Evolutionary conservation across 345 rosid genomes (phyloP).

Genomic region (Eucalyptus caleyi): DNA sequence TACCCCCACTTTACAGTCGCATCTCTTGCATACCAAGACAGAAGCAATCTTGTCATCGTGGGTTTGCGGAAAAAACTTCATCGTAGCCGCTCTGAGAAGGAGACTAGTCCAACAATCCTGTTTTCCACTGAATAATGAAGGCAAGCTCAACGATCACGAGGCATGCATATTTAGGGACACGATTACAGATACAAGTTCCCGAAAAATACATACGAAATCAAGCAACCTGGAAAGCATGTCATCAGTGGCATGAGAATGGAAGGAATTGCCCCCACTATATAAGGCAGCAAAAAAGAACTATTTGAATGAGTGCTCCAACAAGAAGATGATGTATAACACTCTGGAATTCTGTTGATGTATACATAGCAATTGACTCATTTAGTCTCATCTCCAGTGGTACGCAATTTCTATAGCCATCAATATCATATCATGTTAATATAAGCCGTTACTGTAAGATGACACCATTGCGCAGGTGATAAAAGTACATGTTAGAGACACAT

Average conservation of each 20-base stretch:
- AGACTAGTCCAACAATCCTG: not conserved
- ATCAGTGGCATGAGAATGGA: not conserved
- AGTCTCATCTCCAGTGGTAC: not conserved
- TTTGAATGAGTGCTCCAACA: not conserved
- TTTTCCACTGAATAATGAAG: not conserved
- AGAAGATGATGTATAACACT: not conserved
- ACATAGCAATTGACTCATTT: not conserved
- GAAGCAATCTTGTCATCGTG: not conserved
- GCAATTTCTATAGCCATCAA: not conserved
- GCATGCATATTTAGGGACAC: not conserved
- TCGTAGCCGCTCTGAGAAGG: not conserved
- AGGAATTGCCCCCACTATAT: not conserved
- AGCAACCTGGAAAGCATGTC: not conserved
- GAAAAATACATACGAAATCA: not conserved
- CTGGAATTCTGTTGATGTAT: not conserved
- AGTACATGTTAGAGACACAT: not conserved
- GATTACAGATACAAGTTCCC: not conserved
- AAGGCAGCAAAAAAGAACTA: not conserved
- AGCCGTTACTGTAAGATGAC: too few species aligned
- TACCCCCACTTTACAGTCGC: not conserved
- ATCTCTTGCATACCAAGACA: not conserved
- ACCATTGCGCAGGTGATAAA: not conserved
- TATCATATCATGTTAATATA: not conserved
- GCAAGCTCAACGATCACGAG: not conserved
- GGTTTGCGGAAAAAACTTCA: not conserved